phyloP scores from a whole-genome alignment of 2,329 filamentous ascomycete genomes.

The Ophiocordyceps robertsii region DNA sequence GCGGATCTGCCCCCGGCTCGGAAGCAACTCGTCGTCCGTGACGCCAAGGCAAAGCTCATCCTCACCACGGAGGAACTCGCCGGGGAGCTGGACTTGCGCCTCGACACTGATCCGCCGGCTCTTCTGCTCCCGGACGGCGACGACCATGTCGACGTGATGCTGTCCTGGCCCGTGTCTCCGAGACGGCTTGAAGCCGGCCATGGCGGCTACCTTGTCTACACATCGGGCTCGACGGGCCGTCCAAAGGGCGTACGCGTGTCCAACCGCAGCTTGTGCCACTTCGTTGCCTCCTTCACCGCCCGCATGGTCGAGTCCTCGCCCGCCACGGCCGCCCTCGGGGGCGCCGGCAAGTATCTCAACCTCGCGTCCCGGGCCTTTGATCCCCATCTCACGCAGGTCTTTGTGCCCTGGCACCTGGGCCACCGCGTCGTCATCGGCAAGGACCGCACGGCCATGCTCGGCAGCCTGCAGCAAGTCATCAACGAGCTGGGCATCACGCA shows the following conservation, averaged over 20 bases:
- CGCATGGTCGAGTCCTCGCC: conserved; percentile 6
- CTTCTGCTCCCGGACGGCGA: conserved; percentile 4
- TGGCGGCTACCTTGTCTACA: conserved; percentile 50
- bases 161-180: conserved; percentile 1
- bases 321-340: conserved; percentile 7
- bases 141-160: conserved; percentile 1
- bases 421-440: conserved; percentile 1
- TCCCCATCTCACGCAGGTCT: conserved; percentile 11
- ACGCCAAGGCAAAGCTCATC: conserved; percentile 36
- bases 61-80: conserved; percentile 26
- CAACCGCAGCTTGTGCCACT: conserved; percentile 32
- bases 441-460: conserved; percentile 4
- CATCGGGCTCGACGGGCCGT: conserved; percentile 51
- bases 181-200: neutral
- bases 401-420: conserved; percentile 5
- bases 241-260: conserved; percentile 53
- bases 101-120: conserved; percentile 1
- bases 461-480: conserved; percentile 26
- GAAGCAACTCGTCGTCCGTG: conserved; percentile 46
- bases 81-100: conserved; percentile 3
- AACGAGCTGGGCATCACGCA: conserved; percentile 43
- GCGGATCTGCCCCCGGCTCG: conserved; percentile 43
- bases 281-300: conserved; percentile 1
- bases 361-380: conserved; percentile 12
- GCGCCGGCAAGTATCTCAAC: conserved; percentile 11